These are phyloP conservation scores for Crataegus laevigata DNA, from an alignment of 306 rosid species.

Conservation along the genomic window DNA sequence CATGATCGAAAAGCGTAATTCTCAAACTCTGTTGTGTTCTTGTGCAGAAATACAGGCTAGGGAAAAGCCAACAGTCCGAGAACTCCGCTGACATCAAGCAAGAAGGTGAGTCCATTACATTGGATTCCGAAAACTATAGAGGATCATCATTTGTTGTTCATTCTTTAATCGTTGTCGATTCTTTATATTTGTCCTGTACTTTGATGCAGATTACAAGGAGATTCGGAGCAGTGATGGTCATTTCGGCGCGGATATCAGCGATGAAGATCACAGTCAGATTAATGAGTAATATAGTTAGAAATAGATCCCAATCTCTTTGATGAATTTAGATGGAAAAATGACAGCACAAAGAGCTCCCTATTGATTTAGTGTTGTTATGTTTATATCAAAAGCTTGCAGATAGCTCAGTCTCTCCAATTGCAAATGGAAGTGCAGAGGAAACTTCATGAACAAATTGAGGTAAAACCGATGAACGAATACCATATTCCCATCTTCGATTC, in stretches of 20 bases:
- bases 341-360: constrained; percentile 14
- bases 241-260: constrained; percentile 38
- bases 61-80: constrained; percentile 64
- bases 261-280: constrained; percentile 38
- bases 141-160: background rate
- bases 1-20: constrained; percentile 2
- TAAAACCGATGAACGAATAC: constrained; percentile 16
- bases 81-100: constrained; percentile 42
- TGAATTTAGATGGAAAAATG: constrained; percentile 14
- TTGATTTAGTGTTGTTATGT: constrained; percentile 26
- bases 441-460: constrained; percentile 83
- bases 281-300: constrained; percentile 59
- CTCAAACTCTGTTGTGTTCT: constrained; percentile 5
- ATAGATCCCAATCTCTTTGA: constrained; percentile 24
- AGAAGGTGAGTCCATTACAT: constrained; percentile 46
- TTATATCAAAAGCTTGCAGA: constrained; percentile 48
- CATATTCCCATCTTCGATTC: background rate
- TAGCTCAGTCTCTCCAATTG: constrained; percentile 70
- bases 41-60: constrained; percentile 78
- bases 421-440: constrained; percentile 81
- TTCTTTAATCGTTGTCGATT: background rate
- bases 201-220: constrained; percentile 46
- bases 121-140: background rate
- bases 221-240: constrained; percentile 46
- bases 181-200: background rate